phyloP scores from a whole-genome alignment of 306 rosid genomes.

The Acacia crassicarpa region DNA sequence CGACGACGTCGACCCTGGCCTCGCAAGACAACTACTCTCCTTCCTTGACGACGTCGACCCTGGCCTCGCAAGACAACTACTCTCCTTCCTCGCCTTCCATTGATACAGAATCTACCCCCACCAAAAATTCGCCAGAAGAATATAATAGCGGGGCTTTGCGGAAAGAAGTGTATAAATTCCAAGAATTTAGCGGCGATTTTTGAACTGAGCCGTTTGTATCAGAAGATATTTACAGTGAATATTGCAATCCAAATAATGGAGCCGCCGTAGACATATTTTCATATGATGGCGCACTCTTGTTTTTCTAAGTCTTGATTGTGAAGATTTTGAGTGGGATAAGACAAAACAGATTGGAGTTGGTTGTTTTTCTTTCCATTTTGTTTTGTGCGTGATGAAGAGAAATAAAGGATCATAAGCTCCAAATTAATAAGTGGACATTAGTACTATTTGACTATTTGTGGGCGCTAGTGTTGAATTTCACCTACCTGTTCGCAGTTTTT shows the following conservation, averaged over 20 bases:
- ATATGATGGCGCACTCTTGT: conserved; percentile 26
- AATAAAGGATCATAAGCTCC: neutral
- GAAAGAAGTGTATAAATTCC: conserved; percentile 15
- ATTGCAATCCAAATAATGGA: conserved; percentile 1
- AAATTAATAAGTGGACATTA: too few species aligned
- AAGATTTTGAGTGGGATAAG: neutral
- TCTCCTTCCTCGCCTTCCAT: conserved; percentile 23
- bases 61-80: neutral
- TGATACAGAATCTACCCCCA: neutral
- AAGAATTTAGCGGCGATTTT: conserved; percentile 39
- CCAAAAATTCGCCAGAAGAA: conserved; percentile 4
- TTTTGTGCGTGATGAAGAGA: neutral
- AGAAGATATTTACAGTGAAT: conserved; percentile 29
- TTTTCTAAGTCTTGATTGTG: neutral
- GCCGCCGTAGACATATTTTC: conserved; percentile 15
- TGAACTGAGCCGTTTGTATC: conserved; percentile 64
- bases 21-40: conserved; percentile 19
- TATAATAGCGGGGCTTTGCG: conserved; percentile 19
- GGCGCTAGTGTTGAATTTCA: neutral
- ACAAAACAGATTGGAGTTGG: neutral
- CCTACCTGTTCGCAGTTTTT: neutral
- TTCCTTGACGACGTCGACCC: conserved; percentile 10
- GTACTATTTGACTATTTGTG: neutral
- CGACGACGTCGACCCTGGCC: conserved; percentile 1
- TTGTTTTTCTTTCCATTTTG: neutral